A percentile compares a stretch with the other conserved stretches of the same genome.
Evolutionary conservation across 73 alveolate genomes (phyloP).

Genomic region (Tetrahymena borealis): DNA sequence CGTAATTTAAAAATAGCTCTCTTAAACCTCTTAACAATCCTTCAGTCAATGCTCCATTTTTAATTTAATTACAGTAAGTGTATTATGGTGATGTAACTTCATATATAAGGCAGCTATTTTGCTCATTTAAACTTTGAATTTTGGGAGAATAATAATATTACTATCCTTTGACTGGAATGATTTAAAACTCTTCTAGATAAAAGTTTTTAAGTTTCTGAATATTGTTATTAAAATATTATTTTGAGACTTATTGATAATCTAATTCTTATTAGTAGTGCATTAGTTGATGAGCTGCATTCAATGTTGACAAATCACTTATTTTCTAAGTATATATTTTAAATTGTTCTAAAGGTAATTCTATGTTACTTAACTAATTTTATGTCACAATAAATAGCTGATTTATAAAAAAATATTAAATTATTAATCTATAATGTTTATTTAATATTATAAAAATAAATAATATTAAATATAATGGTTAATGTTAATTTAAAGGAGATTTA

Average conservation of each 20-base stretch:
- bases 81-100: background rate
- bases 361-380: background rate
- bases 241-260: background rate
- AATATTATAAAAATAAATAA: background rate
- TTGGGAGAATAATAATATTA: background rate
- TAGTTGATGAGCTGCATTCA: background rate
- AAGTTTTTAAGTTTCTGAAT: background rate
- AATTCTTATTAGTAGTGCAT: background rate
- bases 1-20: background rate
- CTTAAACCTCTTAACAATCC: background rate
- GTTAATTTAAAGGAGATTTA: no score
- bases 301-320: background rate
- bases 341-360: background rate
- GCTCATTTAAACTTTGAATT: background rate
- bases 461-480: no score
- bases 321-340: background rate
- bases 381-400: background rate
- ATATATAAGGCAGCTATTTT: background rate
- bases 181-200: background rate
- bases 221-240: background rate
- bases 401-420: background rate
- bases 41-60: background rate
- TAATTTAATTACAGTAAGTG: background rate
- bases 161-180: background rate
- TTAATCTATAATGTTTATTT: background rate